phyloP scores from a whole-genome alignment of 495 filamentous ascomycete species.

The Pyrenula aspistea region DNA sequence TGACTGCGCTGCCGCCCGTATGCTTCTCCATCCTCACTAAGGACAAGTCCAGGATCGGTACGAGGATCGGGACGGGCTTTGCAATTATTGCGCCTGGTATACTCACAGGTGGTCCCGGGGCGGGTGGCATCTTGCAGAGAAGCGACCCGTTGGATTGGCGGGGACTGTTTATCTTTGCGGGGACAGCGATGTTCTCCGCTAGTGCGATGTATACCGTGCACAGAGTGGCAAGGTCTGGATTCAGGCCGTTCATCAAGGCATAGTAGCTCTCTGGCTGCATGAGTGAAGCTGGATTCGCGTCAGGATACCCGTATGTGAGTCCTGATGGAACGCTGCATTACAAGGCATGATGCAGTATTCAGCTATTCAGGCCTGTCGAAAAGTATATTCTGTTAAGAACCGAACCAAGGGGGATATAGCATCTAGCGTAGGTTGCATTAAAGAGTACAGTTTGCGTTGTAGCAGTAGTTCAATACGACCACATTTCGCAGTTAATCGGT shows the following conservation, averaged over 20 bases:
- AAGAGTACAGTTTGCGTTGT: background rate
- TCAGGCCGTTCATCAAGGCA: background rate
- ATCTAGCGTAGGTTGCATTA: background rate
- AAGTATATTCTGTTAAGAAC: background rate
- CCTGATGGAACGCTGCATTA: background rate
- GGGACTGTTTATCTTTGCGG: constrained; percentile 9
- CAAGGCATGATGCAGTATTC: background rate
- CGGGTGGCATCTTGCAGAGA: constrained; percentile 26
- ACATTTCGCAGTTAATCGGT: background rate
- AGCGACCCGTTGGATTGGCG: constrained; percentile 3
- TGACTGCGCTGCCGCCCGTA: constrained; percentile 23
- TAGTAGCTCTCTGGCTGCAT: background rate
- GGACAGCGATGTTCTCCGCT: constrained; percentile 4
- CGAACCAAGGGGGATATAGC: background rate
- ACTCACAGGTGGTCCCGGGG: constrained; percentile 19
- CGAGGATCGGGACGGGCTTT: constrained; percentile 22
- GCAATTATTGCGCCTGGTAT: constrained; percentile 13
- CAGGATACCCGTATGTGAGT: background rate
- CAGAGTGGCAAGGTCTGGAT: background rate
- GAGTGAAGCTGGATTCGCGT: background rate
- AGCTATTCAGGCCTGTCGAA: background rate
- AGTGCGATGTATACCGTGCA: background rate
- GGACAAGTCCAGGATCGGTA: constrained; percentile 16
- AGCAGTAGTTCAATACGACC: background rate
- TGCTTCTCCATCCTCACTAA: constrained; percentile 9